These are phyloP conservation scores for Erysimum cheiri DNA, from an alignment of 441 rosid genomes.

Conservation along the genomic window DNA sequence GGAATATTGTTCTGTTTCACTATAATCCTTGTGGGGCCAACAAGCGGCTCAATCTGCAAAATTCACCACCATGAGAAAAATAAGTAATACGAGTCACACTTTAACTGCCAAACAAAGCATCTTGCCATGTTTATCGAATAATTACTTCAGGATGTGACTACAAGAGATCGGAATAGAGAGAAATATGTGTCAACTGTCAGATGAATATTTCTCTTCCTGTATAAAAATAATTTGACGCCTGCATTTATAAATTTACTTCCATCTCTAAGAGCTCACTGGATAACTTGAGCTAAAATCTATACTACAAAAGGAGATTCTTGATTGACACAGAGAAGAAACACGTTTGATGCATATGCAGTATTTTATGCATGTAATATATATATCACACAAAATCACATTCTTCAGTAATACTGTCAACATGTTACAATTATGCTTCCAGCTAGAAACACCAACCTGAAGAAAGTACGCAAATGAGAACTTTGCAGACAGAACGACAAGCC, in stretches of 20 bases:
- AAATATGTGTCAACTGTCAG: neutral
- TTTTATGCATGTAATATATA: conserved; percentile 13
- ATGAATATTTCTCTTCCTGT: conserved; percentile 13
- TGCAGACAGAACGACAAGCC: conserved; percentile 82
- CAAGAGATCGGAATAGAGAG: conserved; percentile 29
- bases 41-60: conserved; percentile 90
- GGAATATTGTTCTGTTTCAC: conserved; percentile 53
- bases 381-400: conserved; percentile 12
- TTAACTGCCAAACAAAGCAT: conserved; percentile 28
- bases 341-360: conserved; percentile 20
- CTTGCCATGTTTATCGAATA: conserved; percentile 20
- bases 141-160: conserved; percentile 31
- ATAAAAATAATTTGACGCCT: conserved; percentile 3
- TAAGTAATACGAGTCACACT: conserved; percentile 25
- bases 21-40: conserved; percentile 73
- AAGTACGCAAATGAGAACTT: conserved; percentile 96
- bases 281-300: conserved; percentile 16
- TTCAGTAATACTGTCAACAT: conserved; percentile 20
- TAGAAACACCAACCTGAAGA: conserved; percentile 67
- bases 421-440: conserved; percentile 27
- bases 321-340: conserved; percentile 15
- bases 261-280: conserved; percentile 21
- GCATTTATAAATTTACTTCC: conserved; percentile 26
- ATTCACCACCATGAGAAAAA: conserved; percentile 34
- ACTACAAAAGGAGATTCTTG: conserved; percentile 15